Conservation (phyloP, 371 early-diverging fungal genomes). For the Mucor piriformis region DNA sequence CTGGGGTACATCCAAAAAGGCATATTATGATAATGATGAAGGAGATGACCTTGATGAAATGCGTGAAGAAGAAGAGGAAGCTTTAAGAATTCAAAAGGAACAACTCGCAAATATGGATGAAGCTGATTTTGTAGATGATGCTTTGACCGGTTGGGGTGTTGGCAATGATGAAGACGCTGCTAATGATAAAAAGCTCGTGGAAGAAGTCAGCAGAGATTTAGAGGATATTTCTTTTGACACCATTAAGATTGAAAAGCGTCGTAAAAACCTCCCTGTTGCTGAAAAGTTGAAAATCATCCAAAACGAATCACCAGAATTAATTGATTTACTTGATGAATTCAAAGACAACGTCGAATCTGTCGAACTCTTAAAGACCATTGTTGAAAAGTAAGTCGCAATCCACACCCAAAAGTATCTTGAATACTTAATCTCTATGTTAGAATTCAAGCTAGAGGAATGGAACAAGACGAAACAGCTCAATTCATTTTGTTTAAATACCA, state of each 20-base stretch:
- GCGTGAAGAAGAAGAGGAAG: constrained; percentile 91
- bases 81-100: constrained; percentile 83
- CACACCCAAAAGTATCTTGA: too few relatives aligned
- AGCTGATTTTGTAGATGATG: constrained; percentile 88
- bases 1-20: constrained; percentile 74
- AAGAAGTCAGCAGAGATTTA: constrained; percentile 60
- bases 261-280: constrained; percentile 60
- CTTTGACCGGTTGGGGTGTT: constrained; percentile 46
- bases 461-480: constrained; percentile 30
- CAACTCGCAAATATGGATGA: constrained; percentile 79
- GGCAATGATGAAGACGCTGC: constrained; percentile 37
- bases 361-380: constrained; percentile 34
- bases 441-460: constrained; percentile 19
- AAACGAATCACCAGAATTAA: constrained; percentile 82
- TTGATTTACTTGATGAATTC: constrained; percentile 77
- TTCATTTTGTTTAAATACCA: constrained; percentile 62
- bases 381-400: constrained; percentile 31
- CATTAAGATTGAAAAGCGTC: constrained; percentile 42
- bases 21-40: constrained; percentile 82
- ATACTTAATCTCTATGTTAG: too few relatives aligned
- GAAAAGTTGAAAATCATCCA: constrained; percentile 76
- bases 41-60: constrained; percentile 75
- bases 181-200: constrained; percentile 47
- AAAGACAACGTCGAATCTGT: constrained; percentile 59
- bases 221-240: constrained; percentile 54